Evolutionary conservation across 371 early-diverging fungal species (phyloP).

Genomic region (Actinomortierella ambigua): DNA sequence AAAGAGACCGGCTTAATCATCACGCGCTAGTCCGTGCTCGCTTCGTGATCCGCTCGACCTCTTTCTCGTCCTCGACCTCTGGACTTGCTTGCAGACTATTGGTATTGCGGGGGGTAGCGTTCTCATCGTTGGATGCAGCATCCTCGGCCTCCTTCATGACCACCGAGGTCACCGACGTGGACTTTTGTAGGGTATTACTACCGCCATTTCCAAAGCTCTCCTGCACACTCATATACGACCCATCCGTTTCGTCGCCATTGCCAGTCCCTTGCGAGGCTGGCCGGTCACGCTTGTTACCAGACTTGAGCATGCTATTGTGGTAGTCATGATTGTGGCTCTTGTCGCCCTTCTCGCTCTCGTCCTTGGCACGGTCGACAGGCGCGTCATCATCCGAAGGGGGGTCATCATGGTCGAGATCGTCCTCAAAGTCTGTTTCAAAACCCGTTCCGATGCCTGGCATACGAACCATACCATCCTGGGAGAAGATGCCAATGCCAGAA

Average conservation of each 20-base stretch:
- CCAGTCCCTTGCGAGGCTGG: background rate
- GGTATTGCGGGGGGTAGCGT: background rate
- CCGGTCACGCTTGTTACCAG: no score
- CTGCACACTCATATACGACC: constrained; percentile 41
- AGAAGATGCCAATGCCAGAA: constrained; percentile 44
- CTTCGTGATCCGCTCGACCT: background rate
- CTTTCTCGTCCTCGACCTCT: background rate
- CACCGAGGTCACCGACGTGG: background rate
- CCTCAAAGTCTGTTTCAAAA: constrained; percentile 20
- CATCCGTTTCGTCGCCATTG: constrained; percentile 31
- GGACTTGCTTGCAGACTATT: background rate
- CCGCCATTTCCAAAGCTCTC: constrained; percentile 13
- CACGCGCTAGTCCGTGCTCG: background rate
- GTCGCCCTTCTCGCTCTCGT: background rate
- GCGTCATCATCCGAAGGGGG: background rate
- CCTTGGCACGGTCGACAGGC: background rate
- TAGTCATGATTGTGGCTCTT: background rate
- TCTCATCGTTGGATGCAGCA: background rate
- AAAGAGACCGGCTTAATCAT: background rate
- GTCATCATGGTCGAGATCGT: constrained; percentile 9
- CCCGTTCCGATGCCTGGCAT: constrained; percentile 36
- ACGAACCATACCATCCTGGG: constrained; percentile 45
- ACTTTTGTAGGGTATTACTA: constrained; percentile 2
- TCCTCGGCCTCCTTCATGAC: background rate
- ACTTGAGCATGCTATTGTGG: no score